A percentile compares a stretch with the other conserved stretches of the same genome.
phyloP scores from a whole-genome alignment of 1,284 basidiomycete genomes.

The Agroathelia rolfsii region DNA sequence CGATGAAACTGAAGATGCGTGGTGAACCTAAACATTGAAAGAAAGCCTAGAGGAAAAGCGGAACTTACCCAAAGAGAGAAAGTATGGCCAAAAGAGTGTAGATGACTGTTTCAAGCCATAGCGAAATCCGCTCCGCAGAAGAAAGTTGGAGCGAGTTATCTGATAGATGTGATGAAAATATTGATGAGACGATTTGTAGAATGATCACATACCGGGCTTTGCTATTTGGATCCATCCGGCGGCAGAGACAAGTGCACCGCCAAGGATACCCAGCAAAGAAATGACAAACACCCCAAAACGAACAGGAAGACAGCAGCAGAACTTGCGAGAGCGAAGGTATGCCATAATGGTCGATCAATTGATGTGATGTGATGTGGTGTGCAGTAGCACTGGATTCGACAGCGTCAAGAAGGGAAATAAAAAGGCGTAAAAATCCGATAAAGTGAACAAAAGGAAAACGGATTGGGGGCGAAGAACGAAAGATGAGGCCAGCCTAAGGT shows the following conservation, averaged over 20 bases:
- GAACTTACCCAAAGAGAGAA: conserved; percentile 41
- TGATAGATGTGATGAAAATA: too few species aligned
- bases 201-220: conserved; percentile 23
- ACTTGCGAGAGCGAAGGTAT: conserved; percentile 31
- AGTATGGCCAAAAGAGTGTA: conserved; percentile 38
- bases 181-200: conserved; percentile 2
- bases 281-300: conserved; percentile 50
- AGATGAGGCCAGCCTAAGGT: too few species aligned
- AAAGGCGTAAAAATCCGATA: background rate
- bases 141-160: conserved; percentile 20
- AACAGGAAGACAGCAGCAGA: conserved; percentile 55
- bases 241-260: conserved; percentile 30
- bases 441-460: too few species aligned
- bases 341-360: conserved; percentile 6
- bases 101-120: conserved; percentile 36
- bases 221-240: conserved; percentile 33
- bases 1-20: conserved; percentile 31
- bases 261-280: conserved; percentile 33
- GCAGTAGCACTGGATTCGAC: too few species aligned
- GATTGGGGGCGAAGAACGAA: too few species aligned
- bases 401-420: conserved; percentile 13
- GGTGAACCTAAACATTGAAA: conserved; percentile 1
- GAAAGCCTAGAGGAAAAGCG: conserved; percentile 2
- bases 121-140: conserved; percentile 29
- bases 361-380: conserved; percentile 9